A percentile compares a stretch with the other conserved stretches of the same genome.
phyloP scores from a whole-genome alignment of 768 basidiomycete species.

The Fomitopsis pulvina region DNA sequence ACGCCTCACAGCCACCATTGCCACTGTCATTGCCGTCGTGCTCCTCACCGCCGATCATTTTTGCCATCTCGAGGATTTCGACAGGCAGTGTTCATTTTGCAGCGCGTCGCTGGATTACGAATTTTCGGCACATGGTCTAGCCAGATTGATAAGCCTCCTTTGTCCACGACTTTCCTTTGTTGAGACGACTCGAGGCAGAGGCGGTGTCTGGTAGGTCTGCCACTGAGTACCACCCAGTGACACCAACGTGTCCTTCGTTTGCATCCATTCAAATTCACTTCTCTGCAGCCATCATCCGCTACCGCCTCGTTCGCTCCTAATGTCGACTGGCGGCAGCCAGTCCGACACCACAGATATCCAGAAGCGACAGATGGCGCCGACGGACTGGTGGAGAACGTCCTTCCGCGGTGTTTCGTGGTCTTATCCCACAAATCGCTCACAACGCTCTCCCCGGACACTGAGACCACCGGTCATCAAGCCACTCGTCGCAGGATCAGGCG shows the following conservation, averaged over 20 bases:
- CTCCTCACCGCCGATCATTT: too few species aligned
- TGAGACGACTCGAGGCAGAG: background rate
- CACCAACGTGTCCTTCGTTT: background rate
- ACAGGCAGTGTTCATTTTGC: too few species aligned
- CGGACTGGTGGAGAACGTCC: constrained; percentile 16
- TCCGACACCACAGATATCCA: background rate
- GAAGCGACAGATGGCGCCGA: constrained; percentile 11
- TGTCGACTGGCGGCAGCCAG: background rate
- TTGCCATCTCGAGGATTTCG: too few species aligned
- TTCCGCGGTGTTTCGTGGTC: constrained; percentile 14
- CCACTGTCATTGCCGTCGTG: too few species aligned
- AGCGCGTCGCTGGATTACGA: too few species aligned
- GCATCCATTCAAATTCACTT: too few species aligned
- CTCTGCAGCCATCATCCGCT: too few species aligned
- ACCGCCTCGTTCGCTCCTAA: background rate
- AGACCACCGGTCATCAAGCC: background rate
- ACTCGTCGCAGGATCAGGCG: background rate
- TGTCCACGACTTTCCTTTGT: background rate
- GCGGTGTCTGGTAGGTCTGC: background rate
- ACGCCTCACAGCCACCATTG: too few species aligned
- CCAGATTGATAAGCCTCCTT: background rate
- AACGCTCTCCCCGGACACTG: background rate
- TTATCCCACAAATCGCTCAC: background rate
- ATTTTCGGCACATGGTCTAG: background rate
- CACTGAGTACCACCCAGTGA: background rate